Conservation (phyloP, 164 flowering plant genomes). For the Umbellularia californica region DNA sequence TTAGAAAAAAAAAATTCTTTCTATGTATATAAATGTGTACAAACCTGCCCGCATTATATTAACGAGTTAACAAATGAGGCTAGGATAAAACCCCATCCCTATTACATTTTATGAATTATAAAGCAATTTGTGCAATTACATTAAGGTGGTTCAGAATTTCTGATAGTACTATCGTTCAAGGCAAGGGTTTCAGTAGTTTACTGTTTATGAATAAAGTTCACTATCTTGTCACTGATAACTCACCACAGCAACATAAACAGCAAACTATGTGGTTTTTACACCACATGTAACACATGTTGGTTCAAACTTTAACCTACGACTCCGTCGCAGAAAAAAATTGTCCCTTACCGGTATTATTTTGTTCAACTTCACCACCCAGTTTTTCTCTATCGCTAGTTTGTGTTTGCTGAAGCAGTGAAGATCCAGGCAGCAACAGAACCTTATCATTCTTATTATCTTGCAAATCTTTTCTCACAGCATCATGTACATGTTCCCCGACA, state of each 20-base stretch:
- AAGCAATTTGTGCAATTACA: not conserved
- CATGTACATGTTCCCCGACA: slow-evolving; percentile 1
- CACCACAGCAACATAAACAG: not conserved
- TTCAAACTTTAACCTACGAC: not conserved
- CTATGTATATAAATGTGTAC: too few relatives aligned
- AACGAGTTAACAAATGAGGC: too few relatives aligned
- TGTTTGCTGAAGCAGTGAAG: slow-evolving; percentile 1
- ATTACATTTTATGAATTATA: too few relatives aligned
- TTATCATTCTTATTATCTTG: slow-evolving; percentile 3
- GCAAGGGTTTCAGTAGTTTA: not conserved
- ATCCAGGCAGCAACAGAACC: slow-evolving; percentile 4
- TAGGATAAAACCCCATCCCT: too few relatives aligned
- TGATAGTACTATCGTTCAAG: not conserved
- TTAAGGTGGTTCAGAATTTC: not conserved
- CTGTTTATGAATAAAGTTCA: not conserved
- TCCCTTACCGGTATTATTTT: slow-evolving; percentile 6
- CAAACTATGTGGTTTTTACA: not conserved
- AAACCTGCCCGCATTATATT: too few relatives aligned
- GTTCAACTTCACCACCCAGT: not conserved
- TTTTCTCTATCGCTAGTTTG: not conserved
- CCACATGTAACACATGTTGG: not conserved
- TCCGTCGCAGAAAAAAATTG: not conserved
- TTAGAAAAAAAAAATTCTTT: too few relatives aligned
- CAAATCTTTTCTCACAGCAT: not conserved
- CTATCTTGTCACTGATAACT: not conserved